Evolutionary conservation across 352 stramenopile genomes (phyloP).

Genomic region (Pythium phragmitis): DNA sequence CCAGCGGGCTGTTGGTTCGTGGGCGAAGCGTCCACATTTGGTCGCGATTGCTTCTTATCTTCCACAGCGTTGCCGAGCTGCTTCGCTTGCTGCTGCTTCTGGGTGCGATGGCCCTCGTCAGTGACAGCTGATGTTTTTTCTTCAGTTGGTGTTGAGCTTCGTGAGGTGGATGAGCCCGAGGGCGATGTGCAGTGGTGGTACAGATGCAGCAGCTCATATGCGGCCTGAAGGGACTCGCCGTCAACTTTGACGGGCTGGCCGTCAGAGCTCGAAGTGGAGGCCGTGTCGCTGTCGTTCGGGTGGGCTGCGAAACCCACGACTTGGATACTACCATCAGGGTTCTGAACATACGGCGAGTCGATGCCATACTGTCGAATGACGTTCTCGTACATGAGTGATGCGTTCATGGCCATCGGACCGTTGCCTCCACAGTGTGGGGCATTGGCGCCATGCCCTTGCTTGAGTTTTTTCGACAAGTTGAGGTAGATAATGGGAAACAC

Average conservation of each 20-base stretch:
- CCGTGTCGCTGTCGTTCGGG: slow-evolving; percentile 21
- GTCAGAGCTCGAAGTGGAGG: slow-evolving; percentile 21
- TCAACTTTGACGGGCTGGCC: slow-evolving; percentile 48
- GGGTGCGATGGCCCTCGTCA: slow-evolving; percentile 4
- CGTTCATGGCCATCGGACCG: background rate
- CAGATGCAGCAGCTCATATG: slow-evolving; percentile 68
- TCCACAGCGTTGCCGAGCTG: background rate
- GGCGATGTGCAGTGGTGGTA: slow-evolving; percentile 27
- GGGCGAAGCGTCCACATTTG: background rate
- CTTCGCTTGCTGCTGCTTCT: slow-evolving; percentile 1
- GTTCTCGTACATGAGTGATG: slow-evolving; percentile 11
- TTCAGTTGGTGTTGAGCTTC: slow-evolving; percentile 18
- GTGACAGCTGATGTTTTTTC: background rate
- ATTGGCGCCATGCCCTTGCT: slow-evolving; percentile 25
- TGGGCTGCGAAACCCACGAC: slow-evolving; percentile 5
- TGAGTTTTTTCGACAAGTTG: slow-evolving; percentile 70
- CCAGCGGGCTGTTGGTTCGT: background rate
- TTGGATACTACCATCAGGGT: slow-evolving; percentile 21
- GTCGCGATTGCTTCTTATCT: background rate
- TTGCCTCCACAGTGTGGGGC: background rate
- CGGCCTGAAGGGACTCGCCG: slow-evolving; percentile 66
- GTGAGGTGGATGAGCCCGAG: slow-evolving; percentile 10
- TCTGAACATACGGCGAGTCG: slow-evolving; percentile 11
- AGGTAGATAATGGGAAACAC: slow-evolving; percentile 82
- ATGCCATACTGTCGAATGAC: slow-evolving; percentile 14